Conservation (phyloP, 164 flowering plant genomes). For the Cinnamomum chago region DNA sequence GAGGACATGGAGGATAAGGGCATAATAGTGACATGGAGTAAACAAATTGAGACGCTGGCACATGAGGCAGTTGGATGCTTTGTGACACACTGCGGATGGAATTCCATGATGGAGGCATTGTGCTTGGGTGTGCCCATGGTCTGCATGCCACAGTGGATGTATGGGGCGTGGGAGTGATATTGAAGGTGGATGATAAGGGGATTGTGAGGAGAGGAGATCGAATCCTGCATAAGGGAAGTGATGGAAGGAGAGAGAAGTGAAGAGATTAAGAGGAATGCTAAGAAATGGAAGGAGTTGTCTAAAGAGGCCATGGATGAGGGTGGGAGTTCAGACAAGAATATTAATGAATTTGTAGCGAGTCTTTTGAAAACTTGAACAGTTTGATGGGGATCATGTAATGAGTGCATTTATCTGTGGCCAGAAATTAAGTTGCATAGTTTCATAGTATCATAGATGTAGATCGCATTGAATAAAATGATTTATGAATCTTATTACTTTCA, state of each 20-base stretch:
- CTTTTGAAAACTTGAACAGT: neutral
- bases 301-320: slow-evolving; percentile 22
- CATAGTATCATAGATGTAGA: neutral
- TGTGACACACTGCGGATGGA: slow-evolving; percentile 58
- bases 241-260: slow-evolving; percentile 24
- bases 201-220: slow-evolving; percentile 24
- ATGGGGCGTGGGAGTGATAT: slow-evolving; percentile 39
- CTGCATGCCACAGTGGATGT: slow-evolving; percentile 50
- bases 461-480: no score
- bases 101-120: slow-evolving; percentile 45
- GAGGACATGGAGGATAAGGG: slow-evolving; percentile 18
- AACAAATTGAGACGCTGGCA: slow-evolving; percentile 15
- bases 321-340: slow-evolving; percentile 27
- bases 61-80: slow-evolving; percentile 30
- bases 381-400: neutral
- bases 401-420: neutral
- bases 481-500: no score
- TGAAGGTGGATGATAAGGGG: slow-evolving; percentile 17
- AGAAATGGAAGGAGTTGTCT: slow-evolving; percentile 22
- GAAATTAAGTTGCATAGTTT: neutral
- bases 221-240: slow-evolving; percentile 20
- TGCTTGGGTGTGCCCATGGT: slow-evolving; percentile 50
- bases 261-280: slow-evolving; percentile 14
- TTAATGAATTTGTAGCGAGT: slow-evolving; percentile 18
- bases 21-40: slow-evolving; percentile 22